phyloP scores from a whole-genome alignment of 1,284 basidiomycete species.

The Somion occarium region DNA sequence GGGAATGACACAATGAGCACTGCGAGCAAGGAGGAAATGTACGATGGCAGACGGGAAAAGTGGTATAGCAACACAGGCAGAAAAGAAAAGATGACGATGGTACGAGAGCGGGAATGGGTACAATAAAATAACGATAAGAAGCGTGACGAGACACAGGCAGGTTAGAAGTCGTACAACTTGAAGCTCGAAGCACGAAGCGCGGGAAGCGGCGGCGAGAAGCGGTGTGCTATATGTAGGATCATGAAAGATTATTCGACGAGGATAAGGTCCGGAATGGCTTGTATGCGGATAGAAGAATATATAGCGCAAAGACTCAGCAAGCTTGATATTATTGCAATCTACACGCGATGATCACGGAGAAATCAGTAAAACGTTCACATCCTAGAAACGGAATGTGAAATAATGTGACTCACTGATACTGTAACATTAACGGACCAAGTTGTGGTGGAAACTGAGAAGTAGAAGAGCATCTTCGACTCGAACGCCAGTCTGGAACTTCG shows the following conservation, averaged over 20 bases:
- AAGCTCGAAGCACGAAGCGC: background rate
- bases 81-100: background rate
- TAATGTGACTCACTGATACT: conserved; percentile 14
- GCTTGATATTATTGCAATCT: conserved; percentile 1
- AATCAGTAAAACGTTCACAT: conserved; percentile 7
- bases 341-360: conserved; percentile 1
- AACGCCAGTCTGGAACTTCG: conserved; percentile 32
- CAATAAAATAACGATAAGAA: conserved; percentile 3
- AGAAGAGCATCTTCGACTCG: conserved; percentile 63
- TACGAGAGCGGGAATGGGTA: background rate
- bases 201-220: background rate
- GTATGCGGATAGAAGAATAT: background rate
- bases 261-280: background rate
- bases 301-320: background rate
- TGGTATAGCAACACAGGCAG: too few relatives aligned
- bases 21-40: background rate
- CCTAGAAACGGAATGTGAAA: background rate
- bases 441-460: conserved; percentile 65
- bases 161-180: background rate
- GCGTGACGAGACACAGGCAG: background rate
- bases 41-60: too few relatives aligned
- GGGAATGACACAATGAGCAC: background rate
- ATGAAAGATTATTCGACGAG: background rate
- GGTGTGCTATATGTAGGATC: background rate
- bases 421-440: conserved; percentile 44